phyloP scores from a whole-genome alignment of 768 basidiomycete genomes.

The Solioccasus polychromus region DNA sequence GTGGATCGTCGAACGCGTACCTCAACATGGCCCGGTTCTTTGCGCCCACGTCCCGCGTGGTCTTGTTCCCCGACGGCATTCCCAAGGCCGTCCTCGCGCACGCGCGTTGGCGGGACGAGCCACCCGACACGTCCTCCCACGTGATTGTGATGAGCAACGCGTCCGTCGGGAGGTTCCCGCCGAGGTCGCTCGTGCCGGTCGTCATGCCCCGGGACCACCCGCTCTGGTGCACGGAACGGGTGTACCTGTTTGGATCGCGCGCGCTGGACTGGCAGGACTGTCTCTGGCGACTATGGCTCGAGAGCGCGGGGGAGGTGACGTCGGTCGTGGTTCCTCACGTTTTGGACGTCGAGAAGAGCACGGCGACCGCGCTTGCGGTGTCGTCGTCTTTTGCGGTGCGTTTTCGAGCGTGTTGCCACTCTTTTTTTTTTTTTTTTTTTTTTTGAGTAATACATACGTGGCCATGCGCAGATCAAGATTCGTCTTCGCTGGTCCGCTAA shows the following conservation, averaged over 20 bases:
- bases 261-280: constrained; percentile 60
- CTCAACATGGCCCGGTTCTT: constrained; percentile 65
- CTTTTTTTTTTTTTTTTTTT: too few species aligned
- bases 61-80: constrained; percentile 52
- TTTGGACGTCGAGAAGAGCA: constrained; percentile 5
- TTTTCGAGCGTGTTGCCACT: not conserved
- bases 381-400: constrained; percentile 22
- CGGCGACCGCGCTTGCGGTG: constrained; percentile 7
- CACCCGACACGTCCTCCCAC: constrained; percentile 9
- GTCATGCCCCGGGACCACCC: constrained; percentile 42
- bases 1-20: constrained; percentile 47
- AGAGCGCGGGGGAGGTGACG: constrained; percentile 43
- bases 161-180: constrained; percentile 36
- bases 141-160: constrained; percentile 30
- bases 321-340: constrained; percentile 14
- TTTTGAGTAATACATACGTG: too few species aligned
- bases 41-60: constrained; percentile 43
- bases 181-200: constrained; percentile 44
- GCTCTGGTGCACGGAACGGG: constrained; percentile 62
- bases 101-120: constrained; percentile 14
- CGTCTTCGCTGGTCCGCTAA: constrained; percentile 45
- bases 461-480: constrained; percentile 33
- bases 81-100: constrained; percentile 19
- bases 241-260: constrained; percentile 45
- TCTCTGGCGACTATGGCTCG: constrained; percentile 62